These are phyloP conservation scores for Aspergillus sojae DNA, from an alignment of 2,329 filamentous ascomycete genomes.

Conservation along the genomic window DNA sequence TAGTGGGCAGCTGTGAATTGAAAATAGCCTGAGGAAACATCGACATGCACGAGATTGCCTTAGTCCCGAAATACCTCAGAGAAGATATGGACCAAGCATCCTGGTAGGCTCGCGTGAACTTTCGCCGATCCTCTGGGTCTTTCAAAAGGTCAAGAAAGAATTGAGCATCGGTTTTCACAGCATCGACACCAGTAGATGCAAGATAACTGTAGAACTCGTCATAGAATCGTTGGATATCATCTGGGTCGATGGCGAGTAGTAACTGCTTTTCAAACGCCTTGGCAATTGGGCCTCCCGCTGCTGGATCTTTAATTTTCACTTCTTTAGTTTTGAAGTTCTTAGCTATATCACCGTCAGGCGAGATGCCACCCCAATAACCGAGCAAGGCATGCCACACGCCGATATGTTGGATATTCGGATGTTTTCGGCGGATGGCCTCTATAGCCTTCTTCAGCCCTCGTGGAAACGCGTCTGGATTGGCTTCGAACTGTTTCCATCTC, in stretches of 20 bases:
- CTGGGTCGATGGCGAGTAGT: constrained; percentile 72
- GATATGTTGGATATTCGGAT: constrained; percentile 77
- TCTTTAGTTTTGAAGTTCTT: constrained; percentile 73
- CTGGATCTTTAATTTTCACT: constrained; percentile 57
- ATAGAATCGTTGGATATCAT: constrained; percentile 77
- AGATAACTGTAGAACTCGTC: constrained; percentile 90
- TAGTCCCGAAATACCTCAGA: constrained; percentile 74
- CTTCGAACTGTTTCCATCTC: constrained; percentile 82
- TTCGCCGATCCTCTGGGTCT: constrained; percentile 68
- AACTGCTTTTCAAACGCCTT: constrained; percentile 44
- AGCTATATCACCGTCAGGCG: constrained; percentile 72
- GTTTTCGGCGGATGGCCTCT: constrained; percentile 66
- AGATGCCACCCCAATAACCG: constrained; percentile 90
- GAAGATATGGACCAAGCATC: constrained; percentile 82
- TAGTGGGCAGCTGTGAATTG: constrained; percentile 77
- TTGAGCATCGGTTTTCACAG: constrained; percentile 91
- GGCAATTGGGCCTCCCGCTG: constrained; percentile 50
- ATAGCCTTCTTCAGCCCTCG: constrained; percentile 74
- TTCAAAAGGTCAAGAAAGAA: constrained; percentile 80
- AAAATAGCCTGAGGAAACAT: constrained; percentile 85
- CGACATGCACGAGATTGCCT: constrained; percentile 92
- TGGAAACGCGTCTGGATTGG: constrained; percentile 77
- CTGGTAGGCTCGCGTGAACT: constrained; percentile 74
- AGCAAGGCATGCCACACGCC: constrained; percentile 91
- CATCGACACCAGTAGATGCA: constrained; percentile 71